These are phyloP conservation scores for Saccharomyces jurei DNA, from an alignment of 805 yeast genomes.

Conservation along the genomic window DNA sequence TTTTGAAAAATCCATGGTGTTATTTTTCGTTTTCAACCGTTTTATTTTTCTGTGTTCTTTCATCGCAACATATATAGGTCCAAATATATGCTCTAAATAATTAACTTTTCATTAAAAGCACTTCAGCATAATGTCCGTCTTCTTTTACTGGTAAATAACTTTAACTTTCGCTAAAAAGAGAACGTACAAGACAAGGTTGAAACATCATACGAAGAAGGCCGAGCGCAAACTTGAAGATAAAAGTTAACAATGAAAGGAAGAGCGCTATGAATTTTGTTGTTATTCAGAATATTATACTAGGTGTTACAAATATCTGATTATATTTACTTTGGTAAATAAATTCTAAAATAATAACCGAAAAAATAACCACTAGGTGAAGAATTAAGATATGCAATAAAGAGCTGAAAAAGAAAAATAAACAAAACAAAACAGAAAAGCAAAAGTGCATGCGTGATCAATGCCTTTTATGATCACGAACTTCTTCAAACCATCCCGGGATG, in stretches of 20 bases:
- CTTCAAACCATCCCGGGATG: slow-evolving; percentile 84
- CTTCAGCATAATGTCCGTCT: neutral
- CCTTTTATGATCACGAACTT: slow-evolving; percentile 39
- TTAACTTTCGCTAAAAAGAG: too few species aligned
- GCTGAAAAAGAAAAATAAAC: neutral
- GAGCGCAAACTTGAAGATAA: neutral
- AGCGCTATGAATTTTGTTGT: neutral
- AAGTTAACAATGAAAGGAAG: neutral
- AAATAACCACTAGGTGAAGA: neutral
- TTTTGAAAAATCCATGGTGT: neutral
- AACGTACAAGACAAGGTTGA: neutral
- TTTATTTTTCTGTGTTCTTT: neutral
- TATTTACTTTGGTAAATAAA: neutral
- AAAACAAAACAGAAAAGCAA: neutral
- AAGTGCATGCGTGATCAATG: slow-evolving; percentile 18
- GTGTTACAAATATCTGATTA: slow-evolving; percentile 35
- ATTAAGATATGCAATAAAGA: neutral
- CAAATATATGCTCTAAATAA: neutral
- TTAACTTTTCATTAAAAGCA: neutral
- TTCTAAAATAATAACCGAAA: neutral
- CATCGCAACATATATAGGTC: neutral
- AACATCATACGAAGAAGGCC: neutral
- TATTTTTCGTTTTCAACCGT: neutral
- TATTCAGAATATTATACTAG: neutral
- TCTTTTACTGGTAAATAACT: neutral